Conservation (phyloP, 2,329 filamentous ascomycete genomes). For the Ophiosphaerella herpotricha region DNA sequence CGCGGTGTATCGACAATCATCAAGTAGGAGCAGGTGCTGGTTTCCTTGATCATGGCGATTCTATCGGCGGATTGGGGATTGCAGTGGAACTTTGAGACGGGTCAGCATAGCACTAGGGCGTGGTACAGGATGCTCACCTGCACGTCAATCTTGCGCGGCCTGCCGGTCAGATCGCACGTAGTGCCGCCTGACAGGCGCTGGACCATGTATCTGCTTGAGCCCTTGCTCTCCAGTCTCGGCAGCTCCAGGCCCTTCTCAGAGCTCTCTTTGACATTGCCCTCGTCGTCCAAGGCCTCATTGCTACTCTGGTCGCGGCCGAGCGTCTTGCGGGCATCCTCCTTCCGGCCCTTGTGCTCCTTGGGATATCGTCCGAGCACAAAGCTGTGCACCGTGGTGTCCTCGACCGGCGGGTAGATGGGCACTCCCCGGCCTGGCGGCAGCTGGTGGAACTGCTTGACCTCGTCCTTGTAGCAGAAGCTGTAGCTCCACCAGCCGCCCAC, state of each 20-base stretch:
- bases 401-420: conserved; percentile 70
- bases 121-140: conserved; percentile 52
- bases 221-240: conserved; percentile 77
- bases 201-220: conserved; percentile 82
- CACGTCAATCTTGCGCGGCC: conserved; percentile 81
- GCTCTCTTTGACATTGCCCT: conserved; percentile 30
- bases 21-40: conserved; percentile 86
- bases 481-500: conserved; percentile 95
- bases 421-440: conserved; percentile 71
- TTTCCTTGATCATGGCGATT: conserved; percentile 92
- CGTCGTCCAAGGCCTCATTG: conserved; percentile 34
- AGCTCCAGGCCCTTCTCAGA: conserved; percentile 39
- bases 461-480: conserved; percentile 86
- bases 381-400: conserved; percentile 75
- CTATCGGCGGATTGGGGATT: conserved; percentile 75
- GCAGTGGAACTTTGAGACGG: conserved; percentile 65
- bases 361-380: conserved; percentile 73
- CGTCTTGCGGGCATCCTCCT: conserved; percentile 31
- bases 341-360: conserved; percentile 21
- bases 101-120: conserved; percentile 15
- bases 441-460: conserved; percentile 90
- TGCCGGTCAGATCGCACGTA: conserved; percentile 81
- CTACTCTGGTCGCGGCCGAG: conserved; percentile 38
- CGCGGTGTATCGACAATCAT: conserved; percentile 92
- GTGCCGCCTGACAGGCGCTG: conserved; percentile 81